Evolutionary conservation across 768 basidiomycete species (phyloP), one percentile per base, ranked within the genome.

Genomic region (Boletus subcaerulescens): DNA sequence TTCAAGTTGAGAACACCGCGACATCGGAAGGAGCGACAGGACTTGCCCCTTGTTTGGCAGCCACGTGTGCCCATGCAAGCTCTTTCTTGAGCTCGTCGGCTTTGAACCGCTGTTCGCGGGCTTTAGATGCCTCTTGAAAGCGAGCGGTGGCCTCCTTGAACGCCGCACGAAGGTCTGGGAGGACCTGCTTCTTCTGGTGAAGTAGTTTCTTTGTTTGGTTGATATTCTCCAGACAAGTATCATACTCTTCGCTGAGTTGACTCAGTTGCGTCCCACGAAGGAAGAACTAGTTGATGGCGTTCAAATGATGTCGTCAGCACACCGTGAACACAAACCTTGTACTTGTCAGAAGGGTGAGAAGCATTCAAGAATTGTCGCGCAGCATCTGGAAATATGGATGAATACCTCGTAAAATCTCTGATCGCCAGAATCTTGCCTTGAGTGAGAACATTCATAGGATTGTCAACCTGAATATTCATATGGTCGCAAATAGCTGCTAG

Each of bases 381-480:
- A 58, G 73, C 65, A 62, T 73, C 67, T 74, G 44, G 50, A 40
- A 44, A 47, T 41, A 43, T 20, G 22, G 9, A 44, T 55, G n/a
- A 57, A 39, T 33, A 41, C 3, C 24, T 1, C 5, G 40, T 11
- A 33, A 46, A 29, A 31, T 3, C 3, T 22, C 10, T 20, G 6
- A 17, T n/a, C 14, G 22, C 22, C 8, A 20, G 26, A 10, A 56
- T 64, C 24, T 35, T 58, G 80, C 88, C 91, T 78, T 93, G 92
- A 1, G 91, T 94, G 42, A 96, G 78, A 24, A 99, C 87, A 57
- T 92, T 98, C 84, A 98, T 85, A 2, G 95, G 96, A 65, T 95
- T 95, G 67, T 97, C 93, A 55, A 97, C 91, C 67, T 96, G 93
- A 52, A 99, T 91, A 63, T 93, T 93, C 88, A 97, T 96, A 60